These are phyloP conservation scores for Turritis glabra DNA, from an alignment of 345 rosid genomes.

Conservation along the genomic window DNA sequence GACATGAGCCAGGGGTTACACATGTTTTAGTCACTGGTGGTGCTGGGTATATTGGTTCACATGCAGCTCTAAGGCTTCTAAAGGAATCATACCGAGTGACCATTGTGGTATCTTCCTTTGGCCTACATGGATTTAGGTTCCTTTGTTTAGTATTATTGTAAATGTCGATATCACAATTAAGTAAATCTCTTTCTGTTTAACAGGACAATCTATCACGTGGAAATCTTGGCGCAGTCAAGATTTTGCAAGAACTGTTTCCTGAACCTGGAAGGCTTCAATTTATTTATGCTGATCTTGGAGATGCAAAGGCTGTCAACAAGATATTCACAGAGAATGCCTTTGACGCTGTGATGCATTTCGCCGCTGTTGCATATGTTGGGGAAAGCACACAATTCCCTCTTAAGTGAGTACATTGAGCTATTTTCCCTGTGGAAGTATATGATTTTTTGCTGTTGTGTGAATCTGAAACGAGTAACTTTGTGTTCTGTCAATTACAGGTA, in stretches of 20 bases:
- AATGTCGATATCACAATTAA: background rate
- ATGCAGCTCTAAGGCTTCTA: constrained; percentile 64
- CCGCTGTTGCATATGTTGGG: constrained; percentile 76
- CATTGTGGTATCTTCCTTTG: constrained; percentile 51
- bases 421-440: background rate
- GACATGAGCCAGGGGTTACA: constrained; percentile 51
- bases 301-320: constrained; percentile 56
- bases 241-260: constrained; percentile 56
- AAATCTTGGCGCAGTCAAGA: constrained; percentile 60
- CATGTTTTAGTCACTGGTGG: constrained; percentile 83
- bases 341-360: constrained; percentile 67
- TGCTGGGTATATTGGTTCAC: constrained; percentile 83
- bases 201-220: constrained; percentile 77
- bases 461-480: constrained; percentile 21
- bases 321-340: constrained; percentile 58
- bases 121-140: background rate
- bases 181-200: background rate
- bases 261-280: constrained; percentile 71
- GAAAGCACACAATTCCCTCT: constrained; percentile 69
- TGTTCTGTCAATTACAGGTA: constrained; percentile 43
- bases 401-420: constrained; percentile 39
- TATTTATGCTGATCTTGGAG: constrained; percentile 65
- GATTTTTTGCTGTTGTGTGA: background rate
- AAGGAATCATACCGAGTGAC: constrained; percentile 71
- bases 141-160: background rate